Conservation (phyloP, 768 basidiomycete species). For the Lactifluus volemus region DNA sequence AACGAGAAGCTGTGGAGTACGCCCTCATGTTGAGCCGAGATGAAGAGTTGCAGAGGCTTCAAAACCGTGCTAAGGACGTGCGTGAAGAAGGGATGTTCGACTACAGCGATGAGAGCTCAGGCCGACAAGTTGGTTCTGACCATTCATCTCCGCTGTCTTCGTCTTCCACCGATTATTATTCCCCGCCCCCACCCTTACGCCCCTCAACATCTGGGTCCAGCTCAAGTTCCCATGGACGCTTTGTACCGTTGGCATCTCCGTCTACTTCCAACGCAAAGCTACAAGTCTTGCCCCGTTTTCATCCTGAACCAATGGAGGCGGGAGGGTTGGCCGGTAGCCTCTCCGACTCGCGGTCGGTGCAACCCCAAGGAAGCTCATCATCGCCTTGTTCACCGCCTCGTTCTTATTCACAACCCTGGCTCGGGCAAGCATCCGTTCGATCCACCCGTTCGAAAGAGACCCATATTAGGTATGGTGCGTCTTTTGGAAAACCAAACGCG, state of each 20-base stretch:
- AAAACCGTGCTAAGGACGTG: not conserved
- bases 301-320: constrained; percentile 50
- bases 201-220: constrained; percentile 21
- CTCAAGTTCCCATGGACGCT: constrained; percentile 9
- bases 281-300: constrained; percentile 40
- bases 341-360: constrained; percentile 24
- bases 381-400: constrained; percentile 6
- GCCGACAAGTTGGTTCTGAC: constrained; percentile 5
- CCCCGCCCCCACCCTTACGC: constrained; percentile 20
- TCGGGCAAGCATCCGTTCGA: constrained; percentile 22
- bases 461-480: constrained; percentile 20
- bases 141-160: constrained; percentile 7
- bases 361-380: constrained; percentile 6
- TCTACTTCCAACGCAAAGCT: constrained; percentile 43
- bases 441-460: not conserved
- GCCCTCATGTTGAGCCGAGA: constrained; percentile 80
- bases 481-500: constrained; percentile 25
- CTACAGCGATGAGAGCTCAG: constrained; percentile 28
- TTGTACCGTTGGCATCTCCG: constrained; percentile 19
- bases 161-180: not conserved
- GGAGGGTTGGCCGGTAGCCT: constrained; percentile 22
- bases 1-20: constrained; percentile 71
- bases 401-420: not conserved
- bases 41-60: constrained; percentile 39
- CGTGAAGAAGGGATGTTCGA: constrained; percentile 50